Evolutionary conservation across 1,284 basidiomycete genomes (phyloP), one percentile per base, ranked within the genome.

Genomic region (Rhodotorula glutinis): DNA sequence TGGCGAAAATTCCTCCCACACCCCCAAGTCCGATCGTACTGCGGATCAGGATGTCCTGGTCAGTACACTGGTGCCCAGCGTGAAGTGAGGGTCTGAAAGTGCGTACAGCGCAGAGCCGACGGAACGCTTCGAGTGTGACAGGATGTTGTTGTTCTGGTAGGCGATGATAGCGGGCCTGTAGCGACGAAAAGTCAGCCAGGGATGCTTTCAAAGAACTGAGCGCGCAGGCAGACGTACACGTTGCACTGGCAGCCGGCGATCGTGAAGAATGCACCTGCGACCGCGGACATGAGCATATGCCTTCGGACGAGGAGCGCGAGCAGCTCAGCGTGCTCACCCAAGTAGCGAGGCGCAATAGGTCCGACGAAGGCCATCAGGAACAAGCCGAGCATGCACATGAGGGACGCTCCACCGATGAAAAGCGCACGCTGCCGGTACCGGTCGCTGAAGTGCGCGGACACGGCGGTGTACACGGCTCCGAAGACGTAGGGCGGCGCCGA

Each of bases 11-110:
- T 58, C 81, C 81, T 27, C 81, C 81, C 40, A 81, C 57, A 88
- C 95, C 63, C 91, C 93, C 71, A 27, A 72, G 77, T 83, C 92
- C 52, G 76, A 80, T 55, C 88, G 91, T 73, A 87, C 33, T 38
- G 5, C 33, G 33, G 11, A 11, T 11, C 7, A 38, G 33, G 11
- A 38, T 38, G 5, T 5, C 5, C 33, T 7, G 11, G 33, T 38
- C 5, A 38, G 33, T 11, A 38, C 33, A 11, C 33, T 38, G 33
- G 11, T 11, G 33, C 33, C 7, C 33, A 11, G 33, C 7, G 33
- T 7, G 7, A 38, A 38, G 33, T 7, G 33, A 38, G 7, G 11
- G 33, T 38, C 11, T 38, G 33, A 38, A 38, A 38, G 33, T 5
- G 33, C 33, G 5, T 11, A 38, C 33, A 92, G 57, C 84, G 86